Percentiles rank a stretch among this genome's conserved stretches.
phyloP scores from a whole-genome alignment of 2,329 filamentous ascomycete species.

The Trichoderma sp. region DNA sequence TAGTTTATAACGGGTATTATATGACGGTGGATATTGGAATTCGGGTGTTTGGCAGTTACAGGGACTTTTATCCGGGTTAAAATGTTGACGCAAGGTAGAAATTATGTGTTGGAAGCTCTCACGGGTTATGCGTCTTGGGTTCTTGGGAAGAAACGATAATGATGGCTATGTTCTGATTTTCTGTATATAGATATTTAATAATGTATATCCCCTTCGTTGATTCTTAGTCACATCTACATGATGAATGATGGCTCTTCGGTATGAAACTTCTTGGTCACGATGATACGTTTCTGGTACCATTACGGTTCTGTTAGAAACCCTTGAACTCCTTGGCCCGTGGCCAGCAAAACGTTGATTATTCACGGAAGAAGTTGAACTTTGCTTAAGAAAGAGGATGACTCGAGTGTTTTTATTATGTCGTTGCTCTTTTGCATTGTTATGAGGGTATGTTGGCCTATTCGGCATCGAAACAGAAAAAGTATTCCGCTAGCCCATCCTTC shows the following conservation, averaged over 20 bases:
- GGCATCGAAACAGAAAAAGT: neutral
- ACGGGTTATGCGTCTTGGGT: neutral
- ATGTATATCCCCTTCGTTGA: neutral
- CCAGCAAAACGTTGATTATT: neutral
- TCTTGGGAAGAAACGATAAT: neutral
- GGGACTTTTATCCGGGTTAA: neutral
- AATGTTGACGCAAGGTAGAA: neutral
- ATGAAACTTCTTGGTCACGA: too few relatives aligned
- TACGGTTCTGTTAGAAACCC: neutral
- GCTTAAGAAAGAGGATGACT: neutral
- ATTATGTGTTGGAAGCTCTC: neutral
- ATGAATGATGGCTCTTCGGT: neutral
- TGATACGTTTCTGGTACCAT: neutral
- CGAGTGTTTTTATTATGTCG: neutral
- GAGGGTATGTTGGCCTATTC: neutral
- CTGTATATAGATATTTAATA: neutral
- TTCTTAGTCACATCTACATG: neutral
- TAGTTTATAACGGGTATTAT: neutral
- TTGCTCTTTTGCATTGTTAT: neutral
- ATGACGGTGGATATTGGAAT: neutral
- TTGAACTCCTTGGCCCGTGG: neutral
- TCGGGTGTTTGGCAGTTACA: neutral
- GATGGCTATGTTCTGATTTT: neutral
- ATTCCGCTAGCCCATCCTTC: neutral
- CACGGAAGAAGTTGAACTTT: neutral